Evolutionary conservation across 768 basidiomycete genomes (phyloP), one percentile per base, ranked within the genome.

Genomic region (Trametes punicea): DNA sequence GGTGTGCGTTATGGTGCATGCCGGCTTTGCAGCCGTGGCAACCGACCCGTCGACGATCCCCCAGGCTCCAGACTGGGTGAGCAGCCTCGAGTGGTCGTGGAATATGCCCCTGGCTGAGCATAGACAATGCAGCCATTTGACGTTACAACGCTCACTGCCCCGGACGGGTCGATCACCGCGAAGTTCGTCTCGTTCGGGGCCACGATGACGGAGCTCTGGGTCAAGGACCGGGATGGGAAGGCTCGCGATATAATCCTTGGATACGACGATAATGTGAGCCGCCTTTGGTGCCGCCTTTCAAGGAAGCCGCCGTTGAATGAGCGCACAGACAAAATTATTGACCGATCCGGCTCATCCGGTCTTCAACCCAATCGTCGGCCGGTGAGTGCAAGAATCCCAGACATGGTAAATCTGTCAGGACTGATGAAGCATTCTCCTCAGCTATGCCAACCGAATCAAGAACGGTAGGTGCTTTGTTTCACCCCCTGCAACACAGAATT

Each of bases 131-230:
- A 81, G 79, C 77, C 78, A 0, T 80, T 82, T 64, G 75, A 81
- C 52, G 57, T 74, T 15, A 77, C 75, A 2, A 75, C 74, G 29
- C 65, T 83, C 48, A 68, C 71, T 8, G 75, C 81, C 1, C 78
- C 79, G 0, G 82, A 83, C 63, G 78, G 76, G 6, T 81, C 80
- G n/a, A 74, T 82, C 55, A 77, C 73, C 4, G 83, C 82, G 15
- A 81, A 77, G 47, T 82, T 84, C 57, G 79, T 84, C 13, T 76
- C 78, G 2, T 73, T 81, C 51, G 82, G 83, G 4, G 78, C 82
- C 25, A 82, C 80, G 1, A 60, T 83, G 65, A 81, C 80, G 2
- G 76, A 81, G 56, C 66, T 84, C 3, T 80, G 77, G 77, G 80
- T 81, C 2, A 78, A 79, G 55, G 81, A 82, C 64, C 79, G 73